Conservation (phyloP, 306 rosid genomes). For the Biancaea sappan region DNA sequence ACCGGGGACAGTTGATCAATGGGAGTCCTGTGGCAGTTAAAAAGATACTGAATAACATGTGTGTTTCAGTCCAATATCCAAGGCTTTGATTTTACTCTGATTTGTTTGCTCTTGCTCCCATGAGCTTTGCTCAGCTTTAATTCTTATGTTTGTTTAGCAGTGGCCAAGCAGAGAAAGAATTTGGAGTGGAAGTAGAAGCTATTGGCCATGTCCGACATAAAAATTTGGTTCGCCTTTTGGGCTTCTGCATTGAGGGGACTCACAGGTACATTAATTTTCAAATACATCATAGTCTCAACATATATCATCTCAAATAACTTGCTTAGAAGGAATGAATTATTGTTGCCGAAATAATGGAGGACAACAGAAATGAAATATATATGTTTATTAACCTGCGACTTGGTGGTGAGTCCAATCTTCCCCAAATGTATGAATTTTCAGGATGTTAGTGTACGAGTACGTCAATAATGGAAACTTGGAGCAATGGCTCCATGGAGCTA, state of each 20-base stretch:
- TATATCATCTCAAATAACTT: constrained; percentile 14
- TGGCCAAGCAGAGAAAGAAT: constrained; percentile 96
- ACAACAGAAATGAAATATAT: background rate
- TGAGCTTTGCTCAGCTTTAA: constrained; percentile 24
- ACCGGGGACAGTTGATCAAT: constrained; percentile 74
- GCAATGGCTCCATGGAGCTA: constrained; percentile 97
- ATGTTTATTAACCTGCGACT: constrained; percentile 1
- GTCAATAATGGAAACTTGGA: constrained; percentile 95
- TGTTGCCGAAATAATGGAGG: background rate
- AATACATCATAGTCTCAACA: background rate
- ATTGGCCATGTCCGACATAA: constrained; percentile 96
- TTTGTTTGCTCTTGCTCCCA: constrained; percentile 30
- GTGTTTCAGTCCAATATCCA: constrained; percentile 43
- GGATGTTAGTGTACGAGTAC: constrained; percentile 89
- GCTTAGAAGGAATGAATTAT: background rate
- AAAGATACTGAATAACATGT: constrained; percentile 92
- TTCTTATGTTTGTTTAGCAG: constrained; percentile 43
- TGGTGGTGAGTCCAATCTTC: constrained; percentile 16
- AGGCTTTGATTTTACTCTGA: constrained; percentile 10
- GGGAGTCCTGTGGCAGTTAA: constrained; percentile 93
- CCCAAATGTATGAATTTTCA: constrained; percentile 39
- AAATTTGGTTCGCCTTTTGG: constrained; percentile 95
- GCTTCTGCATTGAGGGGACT: constrained; percentile 88
- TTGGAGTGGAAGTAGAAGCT: constrained; percentile 95
- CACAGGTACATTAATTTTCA: constrained; percentile 61